Percentiles rank a stretch among this genome's conserved stretches.
These are phyloP conservation scores for Diplodia sapinea DNA, from an alignment of 2,329 filamentous ascomycete genomes.

Conservation along the genomic window DNA sequence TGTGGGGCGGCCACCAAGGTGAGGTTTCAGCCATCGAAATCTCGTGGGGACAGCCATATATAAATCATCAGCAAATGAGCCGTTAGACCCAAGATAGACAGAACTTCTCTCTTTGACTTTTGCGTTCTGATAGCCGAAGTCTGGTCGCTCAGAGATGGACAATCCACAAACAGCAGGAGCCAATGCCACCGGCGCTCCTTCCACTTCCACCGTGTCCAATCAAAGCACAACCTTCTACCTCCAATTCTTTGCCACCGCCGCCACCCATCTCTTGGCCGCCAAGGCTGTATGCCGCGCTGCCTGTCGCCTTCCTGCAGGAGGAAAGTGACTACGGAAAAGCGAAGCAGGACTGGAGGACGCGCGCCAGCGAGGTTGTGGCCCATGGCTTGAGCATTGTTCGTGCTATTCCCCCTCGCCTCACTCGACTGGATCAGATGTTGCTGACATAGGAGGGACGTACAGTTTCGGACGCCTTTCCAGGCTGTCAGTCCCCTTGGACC, in stretches of 20 bases:
- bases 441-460: background rate
- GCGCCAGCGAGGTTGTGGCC: background rate
- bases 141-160: background rate
- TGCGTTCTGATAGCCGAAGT: background rate
- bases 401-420: background rate
- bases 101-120: background rate
- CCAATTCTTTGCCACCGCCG: background rate
- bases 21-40: too few relatives aligned
- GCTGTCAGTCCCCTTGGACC: background rate
- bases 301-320: background rate
- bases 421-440: background rate
- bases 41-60: background rate
- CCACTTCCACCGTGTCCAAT: background rate
- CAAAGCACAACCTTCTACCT: background rate
- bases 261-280: background rate
- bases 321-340: background rate
- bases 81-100: background rate
- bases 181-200: background rate
- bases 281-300: background rate
- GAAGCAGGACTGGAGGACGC: slow-evolving; percentile 1
- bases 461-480: slow-evolving; percentile 17
- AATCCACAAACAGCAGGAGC: background rate
- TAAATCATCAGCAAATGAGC: background rate
- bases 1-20: background rate
- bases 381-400: background rate